phyloP scores from a whole-genome alignment of 164 flowering plant species.

The Taxillus chinensis region DNA sequence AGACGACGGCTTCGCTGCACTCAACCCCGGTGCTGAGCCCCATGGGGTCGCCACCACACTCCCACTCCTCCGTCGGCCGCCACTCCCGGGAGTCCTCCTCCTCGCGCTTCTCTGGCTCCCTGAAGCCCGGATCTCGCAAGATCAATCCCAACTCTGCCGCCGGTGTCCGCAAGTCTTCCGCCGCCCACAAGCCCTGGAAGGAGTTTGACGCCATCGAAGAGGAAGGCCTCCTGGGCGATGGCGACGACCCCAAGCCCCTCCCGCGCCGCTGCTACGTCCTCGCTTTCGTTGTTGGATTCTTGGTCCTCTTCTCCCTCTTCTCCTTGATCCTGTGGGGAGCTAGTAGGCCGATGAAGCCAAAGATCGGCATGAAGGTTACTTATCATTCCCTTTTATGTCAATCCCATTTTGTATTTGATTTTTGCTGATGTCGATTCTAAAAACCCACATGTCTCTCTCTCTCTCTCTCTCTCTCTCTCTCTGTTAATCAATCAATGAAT shows the following conservation, averaged over 20 bases:
- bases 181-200: conserved; percentile 44
- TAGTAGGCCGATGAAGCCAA: conserved; percentile 63
- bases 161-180: conserved; percentile 21
- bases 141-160: conserved; percentile 33
- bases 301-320: conserved; percentile 54
- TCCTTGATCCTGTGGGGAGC: conserved; percentile 71
- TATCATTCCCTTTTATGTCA: too few species aligned
- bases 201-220: conserved; percentile 64
- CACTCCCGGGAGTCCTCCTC: conserved; percentile 85
- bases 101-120: conserved; percentile 66
- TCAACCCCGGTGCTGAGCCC: conserved; percentile 80
- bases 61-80: conserved; percentile 71
- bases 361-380: conserved; percentile 49
- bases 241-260: conserved; percentile 9
- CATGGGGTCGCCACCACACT: conserved; percentile 73
- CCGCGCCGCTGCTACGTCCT: conserved; percentile 66
- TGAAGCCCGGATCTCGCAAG: conserved; percentile 66
- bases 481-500: neutral
- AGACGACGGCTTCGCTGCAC: conserved; percentile 63
- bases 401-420: neutral
- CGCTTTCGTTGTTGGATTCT: conserved; percentile 55
- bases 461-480: too few species aligned
- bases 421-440: too few species aligned
- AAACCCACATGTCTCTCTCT: too few species aligned
- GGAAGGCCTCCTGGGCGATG: conserved; percentile 63